These are phyloP conservation scores for Drechslera avenae DNA, from an alignment of 2,329 filamentous ascomycete genomes.

Conservation along the genomic window DNA sequence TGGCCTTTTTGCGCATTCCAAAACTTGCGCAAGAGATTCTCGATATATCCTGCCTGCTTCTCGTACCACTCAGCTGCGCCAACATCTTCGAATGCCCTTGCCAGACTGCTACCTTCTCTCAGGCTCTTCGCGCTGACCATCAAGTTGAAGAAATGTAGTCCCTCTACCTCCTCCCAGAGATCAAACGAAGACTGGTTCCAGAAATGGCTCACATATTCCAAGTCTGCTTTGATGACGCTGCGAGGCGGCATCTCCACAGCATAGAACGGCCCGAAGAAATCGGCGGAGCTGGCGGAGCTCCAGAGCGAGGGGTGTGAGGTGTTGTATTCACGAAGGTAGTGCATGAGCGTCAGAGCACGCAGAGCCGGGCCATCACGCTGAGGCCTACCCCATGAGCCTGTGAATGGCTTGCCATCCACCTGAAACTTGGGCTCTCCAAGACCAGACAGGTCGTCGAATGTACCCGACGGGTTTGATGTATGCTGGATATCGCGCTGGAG, in stretches of 20 bases:
- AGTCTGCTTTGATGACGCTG: constrained; percentile 52
- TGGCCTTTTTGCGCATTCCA: constrained; percentile 47
- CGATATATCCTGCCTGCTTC: constrained; percentile 44
- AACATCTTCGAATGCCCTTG: constrained; percentile 40
- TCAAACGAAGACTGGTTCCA: constrained; percentile 53
- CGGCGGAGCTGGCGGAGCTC: constrained; percentile 25
- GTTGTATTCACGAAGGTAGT: constrained; percentile 50
- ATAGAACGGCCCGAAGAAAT: constrained; percentile 47
- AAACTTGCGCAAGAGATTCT: constrained; percentile 43
- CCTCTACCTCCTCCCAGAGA: constrained; percentile 54
- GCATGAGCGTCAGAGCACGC: constrained; percentile 50
- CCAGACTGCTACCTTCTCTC: constrained; percentile 43
- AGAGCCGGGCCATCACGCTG: constrained; percentile 54
- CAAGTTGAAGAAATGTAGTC: constrained; percentile 50
- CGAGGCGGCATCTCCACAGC: constrained; percentile 42
- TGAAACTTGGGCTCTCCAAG: constrained; percentile 54
- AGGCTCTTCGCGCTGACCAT: constrained; percentile 48
- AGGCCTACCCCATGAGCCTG: constrained; percentile 50
- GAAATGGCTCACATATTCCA: constrained; percentile 52
- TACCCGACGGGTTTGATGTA: constrained; percentile 47
- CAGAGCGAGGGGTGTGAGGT: constrained; percentile 47
- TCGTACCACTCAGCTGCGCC: constrained; percentile 49
- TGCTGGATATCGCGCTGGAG: constrained; percentile 47
- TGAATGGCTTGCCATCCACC: constrained; percentile 46
- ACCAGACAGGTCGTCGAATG: constrained; percentile 42